Evolutionary conservation across 1,139 yeast genomes (phyloP), one percentile per base, ranked within the genome.

Genomic region (Blastobotrys proliferans): DNA sequence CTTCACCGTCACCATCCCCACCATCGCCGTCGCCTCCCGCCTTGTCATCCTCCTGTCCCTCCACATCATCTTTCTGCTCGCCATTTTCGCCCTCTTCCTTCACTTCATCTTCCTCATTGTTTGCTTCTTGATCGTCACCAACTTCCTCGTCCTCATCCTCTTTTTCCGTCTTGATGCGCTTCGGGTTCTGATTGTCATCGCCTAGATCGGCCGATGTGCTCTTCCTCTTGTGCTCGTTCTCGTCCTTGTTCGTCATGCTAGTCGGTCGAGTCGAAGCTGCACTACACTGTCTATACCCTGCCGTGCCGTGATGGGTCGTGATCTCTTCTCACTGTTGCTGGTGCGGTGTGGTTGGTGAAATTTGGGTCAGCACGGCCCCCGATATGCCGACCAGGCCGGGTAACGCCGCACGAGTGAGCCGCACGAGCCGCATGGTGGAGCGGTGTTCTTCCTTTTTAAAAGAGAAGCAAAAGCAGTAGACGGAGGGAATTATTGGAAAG

Each of bases 81-180:
- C 51, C 48, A 11, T 51, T 56, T 2, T 50, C 61, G 11, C 48
- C 55, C 6, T 57, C 61, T 41, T 37, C 55, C 42, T 57, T 58
- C 1, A 56, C 57, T 11, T 51, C 56, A 24, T 58, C 59, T 3
- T 60, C 67, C 3, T 58, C 67, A 4, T 63, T 66, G 6, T 62
- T 65, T 14, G 53, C 57, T 2, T 54, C 60, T 11, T 51, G 60
- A 8, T 56, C 66, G 17, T 51, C 56, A 11, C 49, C 60, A 8
- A 49, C 61, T 11, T 40, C 43, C 6, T 39, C 46, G 8, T 36
- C 41, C 13, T 46, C 49, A 11, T 49, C 48, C 8, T 31, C 36
- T 19, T 35, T 41, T n/a, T 46, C 48, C 9, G 45, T 48, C 38
- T 51, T 49, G 17, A 44, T 44, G 24, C 50, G 48, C 35, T 49